Evolutionary conservation across 352 stramenopile species (phyloP).

Genomic region (Phytophthora uliginosa): DNA sequence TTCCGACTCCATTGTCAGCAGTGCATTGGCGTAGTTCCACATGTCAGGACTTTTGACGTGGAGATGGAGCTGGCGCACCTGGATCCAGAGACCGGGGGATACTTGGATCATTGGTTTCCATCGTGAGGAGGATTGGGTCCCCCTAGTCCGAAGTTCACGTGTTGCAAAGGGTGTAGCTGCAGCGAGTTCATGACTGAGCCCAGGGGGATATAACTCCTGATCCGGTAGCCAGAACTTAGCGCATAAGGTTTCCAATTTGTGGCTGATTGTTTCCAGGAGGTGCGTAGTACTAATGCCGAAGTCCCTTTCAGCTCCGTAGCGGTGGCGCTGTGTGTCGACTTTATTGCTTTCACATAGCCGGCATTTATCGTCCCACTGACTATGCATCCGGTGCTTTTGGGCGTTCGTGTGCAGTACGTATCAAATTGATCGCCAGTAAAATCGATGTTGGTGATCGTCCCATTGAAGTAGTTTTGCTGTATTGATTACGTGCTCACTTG

Average conservation of each 20-base stretch:
- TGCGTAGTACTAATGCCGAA: not conserved
- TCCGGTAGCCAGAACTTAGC: not conserved
- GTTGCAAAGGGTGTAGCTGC: not conserved
- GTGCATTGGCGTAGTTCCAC: not conserved
- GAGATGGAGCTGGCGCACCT: not conserved
- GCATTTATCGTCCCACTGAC: no score
- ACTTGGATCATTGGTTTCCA: not conserved
- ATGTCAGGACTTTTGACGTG: not conserved
- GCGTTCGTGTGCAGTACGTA: no score
- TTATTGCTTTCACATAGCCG: no score
- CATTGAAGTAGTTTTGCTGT: no score
- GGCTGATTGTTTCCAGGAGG: not conserved
- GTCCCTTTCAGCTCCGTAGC: no score
- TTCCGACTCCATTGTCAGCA: no score
- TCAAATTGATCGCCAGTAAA: no score
- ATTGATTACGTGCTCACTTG: no score
- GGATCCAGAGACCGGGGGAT: not conserved
- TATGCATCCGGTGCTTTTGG: no score
- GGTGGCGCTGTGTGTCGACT: no score
- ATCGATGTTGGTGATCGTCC: no score
- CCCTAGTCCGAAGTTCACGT: not conserved
- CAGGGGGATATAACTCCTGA: not conserved
- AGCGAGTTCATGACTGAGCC: not conserved
- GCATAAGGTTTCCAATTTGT: not conserved
- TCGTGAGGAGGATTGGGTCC: not conserved